phyloP scores from a whole-genome alignment of 2,329 filamentous ascomycete genomes.

The Venturiaceae sp. region DNA sequence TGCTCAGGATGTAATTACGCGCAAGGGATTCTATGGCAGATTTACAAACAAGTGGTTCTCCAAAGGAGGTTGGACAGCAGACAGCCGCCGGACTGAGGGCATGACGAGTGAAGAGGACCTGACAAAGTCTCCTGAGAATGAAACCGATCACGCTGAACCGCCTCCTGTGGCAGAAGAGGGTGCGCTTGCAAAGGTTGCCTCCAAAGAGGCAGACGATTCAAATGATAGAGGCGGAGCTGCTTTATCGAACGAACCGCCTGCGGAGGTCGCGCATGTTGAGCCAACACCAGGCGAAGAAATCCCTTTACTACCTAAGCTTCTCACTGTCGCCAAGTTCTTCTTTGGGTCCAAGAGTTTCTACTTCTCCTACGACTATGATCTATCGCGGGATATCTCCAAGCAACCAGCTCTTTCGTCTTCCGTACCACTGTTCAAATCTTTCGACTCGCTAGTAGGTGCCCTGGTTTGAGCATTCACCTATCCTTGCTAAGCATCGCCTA shows the following conservation, averaged over 20 bases:
- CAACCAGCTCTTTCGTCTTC: conserved; percentile 31
- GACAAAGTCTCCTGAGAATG: conserved; percentile 15
- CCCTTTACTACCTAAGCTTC: conserved; percentile 68
- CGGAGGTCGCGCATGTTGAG: neutral
- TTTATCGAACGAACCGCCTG: neutral
- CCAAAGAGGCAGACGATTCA: neutral
- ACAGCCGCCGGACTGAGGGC: conserved; percentile 60
- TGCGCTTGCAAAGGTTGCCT: conserved; percentile 10
- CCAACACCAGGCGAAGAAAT: conserved; percentile 9
- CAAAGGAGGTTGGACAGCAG: conserved; percentile 66
- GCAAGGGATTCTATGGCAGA: conserved; percentile 73
- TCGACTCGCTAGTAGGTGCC: conserved; percentile 53
- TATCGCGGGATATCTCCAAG: conserved; percentile 56
- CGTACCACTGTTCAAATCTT: conserved; percentile 58
- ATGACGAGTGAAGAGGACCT: conserved; percentile 46
- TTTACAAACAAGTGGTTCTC: conserved; percentile 93
- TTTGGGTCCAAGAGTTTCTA: conserved; percentile 81
- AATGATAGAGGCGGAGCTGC: conserved; percentile 4
- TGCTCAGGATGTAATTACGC: conserved; percentile 79
- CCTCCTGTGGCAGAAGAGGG: conserved; percentile 19
- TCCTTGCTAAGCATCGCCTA: conserved; percentile 16
- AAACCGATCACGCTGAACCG: conserved; percentile 22
- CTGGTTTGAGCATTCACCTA: neutral
- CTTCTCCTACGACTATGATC: conserved; percentile 90
- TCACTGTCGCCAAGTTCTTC: conserved; percentile 75